Evolutionary conservation across 331 rosid species (phyloP), one percentile per base, ranked within the genome.

Genomic region (Saraca asoca): DNA sequence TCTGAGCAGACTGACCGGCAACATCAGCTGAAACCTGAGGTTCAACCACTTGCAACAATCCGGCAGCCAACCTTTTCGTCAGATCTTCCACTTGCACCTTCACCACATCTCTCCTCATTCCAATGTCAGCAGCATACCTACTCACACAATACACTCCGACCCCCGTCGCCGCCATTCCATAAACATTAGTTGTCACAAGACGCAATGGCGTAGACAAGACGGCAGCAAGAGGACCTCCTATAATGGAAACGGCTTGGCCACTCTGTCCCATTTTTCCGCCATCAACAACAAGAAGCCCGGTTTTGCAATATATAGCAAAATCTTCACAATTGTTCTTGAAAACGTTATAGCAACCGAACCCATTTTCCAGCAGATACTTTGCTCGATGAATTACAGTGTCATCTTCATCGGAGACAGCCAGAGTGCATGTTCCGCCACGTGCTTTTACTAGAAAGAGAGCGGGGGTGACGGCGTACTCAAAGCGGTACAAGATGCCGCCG

Each of bases 281-380:
- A 14, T 85, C 85, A 66, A 86, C 57, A 60, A 93, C 95, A 34
- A 93, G 87, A 12, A 86, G 85, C 19, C 94, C 95, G 0, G 98
- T 93, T 77, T 93, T 93, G 95, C 98, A 93, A 49, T 90, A 93
- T 59, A 93, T 93, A 5, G 98, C 83, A 11, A 90, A 93, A 77
- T 93, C 98, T 75, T 93, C 97, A 15, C 98, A 93, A 20, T 93
- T 93, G 80, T 86, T 90, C 79, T 90, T 93, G 83, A 93, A 93
- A 58, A 83, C 61, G 13, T 83, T 84, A 12, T 93, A 93, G 91
- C 91, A 90, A 8, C 98, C 88, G 10, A 93, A 93, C 12, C 98
- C 98, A 54, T 90, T 85, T n/a, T 84, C 83, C 5, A 79, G 80
- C 15, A 93, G 80, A 69, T 75, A 81, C 37, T 86, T 80, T 5